These are phyloP conservation scores for Capsella bursapastoris DNA, from an alignment of 345 rosid genomes.

Conservation along the genomic window DNA sequence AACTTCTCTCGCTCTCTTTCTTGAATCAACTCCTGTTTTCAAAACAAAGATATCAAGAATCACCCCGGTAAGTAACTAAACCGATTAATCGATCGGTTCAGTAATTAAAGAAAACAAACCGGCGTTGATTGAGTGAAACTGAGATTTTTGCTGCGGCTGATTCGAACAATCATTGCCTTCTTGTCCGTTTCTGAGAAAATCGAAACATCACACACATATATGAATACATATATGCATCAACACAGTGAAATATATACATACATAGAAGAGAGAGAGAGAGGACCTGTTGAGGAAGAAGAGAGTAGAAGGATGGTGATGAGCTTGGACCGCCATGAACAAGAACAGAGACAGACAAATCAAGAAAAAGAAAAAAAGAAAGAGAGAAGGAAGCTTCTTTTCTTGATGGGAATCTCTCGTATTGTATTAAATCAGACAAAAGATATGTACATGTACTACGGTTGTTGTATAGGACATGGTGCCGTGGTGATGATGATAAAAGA, in stretches of 20 bases:
- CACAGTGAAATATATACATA: neutral
- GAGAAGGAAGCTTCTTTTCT: slow-evolving; percentile 18
- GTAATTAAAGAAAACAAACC: slow-evolving; percentile 23
- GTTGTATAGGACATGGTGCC: slow-evolving; percentile 28
- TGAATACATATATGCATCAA: neutral
- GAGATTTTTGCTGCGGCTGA: slow-evolving; percentile 49
- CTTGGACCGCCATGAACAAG: slow-evolving; percentile 81
- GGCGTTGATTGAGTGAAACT: slow-evolving; percentile 29
- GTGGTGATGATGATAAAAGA: neutral
- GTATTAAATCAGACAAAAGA: slow-evolving; percentile 23
- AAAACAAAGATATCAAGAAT: slow-evolving; percentile 5
- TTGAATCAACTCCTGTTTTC: slow-evolving; percentile 43
- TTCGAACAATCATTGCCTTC: slow-evolving; percentile 62
- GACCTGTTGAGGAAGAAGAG: slow-evolving; percentile 77
- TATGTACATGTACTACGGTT: slow-evolving; percentile 32
- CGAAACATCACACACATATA: neutral
- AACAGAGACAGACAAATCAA: neutral
- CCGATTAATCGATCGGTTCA: neutral
- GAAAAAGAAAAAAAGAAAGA: neutral
- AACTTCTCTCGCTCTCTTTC: slow-evolving; percentile 73
- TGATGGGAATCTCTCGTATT: neutral
- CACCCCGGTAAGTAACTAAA: slow-evolving; percentile 7
- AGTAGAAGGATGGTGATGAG: slow-evolving; percentile 87
- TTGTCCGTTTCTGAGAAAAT: slow-evolving; percentile 61
- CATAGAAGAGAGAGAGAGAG: neutral